These are phyloP conservation scores for Helichrysum umbraculigerum DNA, from an alignment of 129 eudicot species.

Conservation along the genomic window DNA sequence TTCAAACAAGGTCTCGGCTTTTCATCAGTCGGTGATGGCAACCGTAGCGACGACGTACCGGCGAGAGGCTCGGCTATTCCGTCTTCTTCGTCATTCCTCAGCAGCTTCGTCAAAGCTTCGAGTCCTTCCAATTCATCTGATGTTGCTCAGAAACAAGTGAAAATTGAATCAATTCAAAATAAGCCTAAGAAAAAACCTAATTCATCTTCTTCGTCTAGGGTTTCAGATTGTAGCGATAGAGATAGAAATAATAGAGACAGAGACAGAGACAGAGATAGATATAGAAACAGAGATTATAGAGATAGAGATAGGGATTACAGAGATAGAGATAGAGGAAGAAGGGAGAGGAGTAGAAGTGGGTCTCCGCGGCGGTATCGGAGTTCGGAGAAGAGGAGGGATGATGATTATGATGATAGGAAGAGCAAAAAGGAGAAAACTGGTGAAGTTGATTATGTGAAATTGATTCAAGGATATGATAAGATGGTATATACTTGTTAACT, in stretches of 20 bases:
- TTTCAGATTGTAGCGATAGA: constrained; percentile 33
- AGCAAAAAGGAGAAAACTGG: constrained; percentile 35
- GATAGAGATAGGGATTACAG: constrained; percentile 37
- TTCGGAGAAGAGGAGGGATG: constrained; percentile 41
- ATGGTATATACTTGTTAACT: constrained; percentile 46
- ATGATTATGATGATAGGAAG: constrained; percentile 37
- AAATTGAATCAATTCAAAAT: constrained; percentile 60
- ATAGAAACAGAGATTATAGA: constrained; percentile 36
- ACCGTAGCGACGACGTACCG: constrained; percentile 48
- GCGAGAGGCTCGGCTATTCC: constrained; percentile 60
- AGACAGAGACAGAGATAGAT: constrained; percentile 25
- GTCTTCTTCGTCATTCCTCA: constrained; percentile 60
- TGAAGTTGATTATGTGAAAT: constrained; percentile 57
- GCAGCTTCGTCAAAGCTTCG: constrained; percentile 75
- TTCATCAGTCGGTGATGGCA: constrained; percentile 32
- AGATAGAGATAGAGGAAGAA: constrained; percentile 31
- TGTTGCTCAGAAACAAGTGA: constrained; percentile 47
- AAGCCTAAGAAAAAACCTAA: constrained; percentile 57
- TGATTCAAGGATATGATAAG: constrained; percentile 68
- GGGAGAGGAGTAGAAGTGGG: constrained; percentile 41
- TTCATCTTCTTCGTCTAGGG: constrained; percentile 33
- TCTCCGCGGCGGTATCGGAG: constrained; percentile 56
- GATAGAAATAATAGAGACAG: constrained; percentile 33
- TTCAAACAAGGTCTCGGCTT: constrained; percentile 98
- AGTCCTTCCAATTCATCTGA: constrained; percentile 47